Percentiles rank a stretch among this genome's conserved stretches.
These are phyloP conservation scores for Pythium diclinum DNA, from an alignment of 352 stramenopile species.

Conservation along the genomic window DNA sequence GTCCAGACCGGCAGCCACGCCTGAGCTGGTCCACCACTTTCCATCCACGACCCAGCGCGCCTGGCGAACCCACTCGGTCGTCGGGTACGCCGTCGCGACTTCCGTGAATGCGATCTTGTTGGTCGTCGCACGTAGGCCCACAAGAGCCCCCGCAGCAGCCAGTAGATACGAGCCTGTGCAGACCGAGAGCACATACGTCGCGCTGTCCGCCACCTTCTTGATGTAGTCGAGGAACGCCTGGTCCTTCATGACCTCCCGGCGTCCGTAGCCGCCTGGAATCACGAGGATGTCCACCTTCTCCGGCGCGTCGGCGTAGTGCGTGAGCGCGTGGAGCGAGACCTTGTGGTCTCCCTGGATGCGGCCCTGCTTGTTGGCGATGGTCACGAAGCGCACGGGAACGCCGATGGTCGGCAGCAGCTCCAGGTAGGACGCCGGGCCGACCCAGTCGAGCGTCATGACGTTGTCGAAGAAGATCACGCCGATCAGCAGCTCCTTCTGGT, in stretches of 20 bases:
- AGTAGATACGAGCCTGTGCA: conserved; percentile 54
- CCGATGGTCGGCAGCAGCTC: conserved; percentile 46
- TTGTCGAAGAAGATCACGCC: conserved; percentile 59
- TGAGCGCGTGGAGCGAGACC: conserved; percentile 37
- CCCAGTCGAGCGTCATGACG: conserved; percentile 60
- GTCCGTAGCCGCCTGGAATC: conserved; percentile 36
- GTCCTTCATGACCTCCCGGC: conserved; percentile 35
- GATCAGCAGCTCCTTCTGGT: conserved; percentile 29
- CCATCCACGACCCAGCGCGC: conserved; percentile 60
- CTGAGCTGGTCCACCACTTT: conserved; percentile 57
- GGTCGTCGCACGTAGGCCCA: conserved; percentile 48
- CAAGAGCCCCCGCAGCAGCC: conserved; percentile 40
- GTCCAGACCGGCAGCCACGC: conserved; percentile 60
- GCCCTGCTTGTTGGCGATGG: conserved; percentile 39
- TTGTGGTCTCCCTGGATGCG: conserved; percentile 37
- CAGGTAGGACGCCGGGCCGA: conserved; percentile 55
- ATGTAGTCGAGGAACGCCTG: conserved; percentile 42
- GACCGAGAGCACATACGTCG: conserved; percentile 46
- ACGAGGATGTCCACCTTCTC: conserved; percentile 43
- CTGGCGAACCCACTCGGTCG: conserved; percentile 48
- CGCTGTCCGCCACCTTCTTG: conserved; percentile 23
- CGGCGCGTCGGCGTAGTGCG: conserved; percentile 29
- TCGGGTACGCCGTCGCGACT: conserved; percentile 31
- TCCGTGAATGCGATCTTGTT: conserved; percentile 56
- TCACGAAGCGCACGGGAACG: conserved; percentile 47